phyloP scores from a whole-genome alignment of 257 asterid genomes.

The Capsicum chinense region DNA sequence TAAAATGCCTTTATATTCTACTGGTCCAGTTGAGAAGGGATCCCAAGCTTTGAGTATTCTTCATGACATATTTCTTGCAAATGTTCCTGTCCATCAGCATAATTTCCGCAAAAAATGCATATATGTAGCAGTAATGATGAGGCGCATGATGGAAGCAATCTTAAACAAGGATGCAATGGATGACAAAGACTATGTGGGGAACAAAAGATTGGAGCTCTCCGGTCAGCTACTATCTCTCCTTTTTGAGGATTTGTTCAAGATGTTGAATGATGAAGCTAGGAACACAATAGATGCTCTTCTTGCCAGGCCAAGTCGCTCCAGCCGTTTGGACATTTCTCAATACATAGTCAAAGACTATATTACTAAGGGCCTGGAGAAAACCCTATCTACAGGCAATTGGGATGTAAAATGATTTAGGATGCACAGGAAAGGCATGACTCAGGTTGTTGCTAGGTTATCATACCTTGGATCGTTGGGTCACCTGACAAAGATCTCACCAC shows the following conservation, averaged over 20 bases:
- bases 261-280: constrained; percentile 70
- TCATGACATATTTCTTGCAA: constrained; percentile 71
- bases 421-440: constrained; percentile 95
- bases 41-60: constrained; percentile 71
- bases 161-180: constrained; percentile 95
- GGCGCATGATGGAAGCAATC: constrained; percentile 97
- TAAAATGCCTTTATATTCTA: constrained; percentile 42
- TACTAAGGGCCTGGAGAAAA: constrained; percentile 72
- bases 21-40: constrained; percentile 53
- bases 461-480: constrained; percentile 80
- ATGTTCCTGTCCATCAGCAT: constrained; percentile 65
- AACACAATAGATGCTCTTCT: constrained; percentile 46
- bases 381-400: constrained; percentile 94
- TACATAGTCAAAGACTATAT: constrained; percentile 49
- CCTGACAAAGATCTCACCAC: constrained; percentile 89
- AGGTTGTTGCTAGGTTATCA: constrained; percentile 81
- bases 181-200: constrained; percentile 98
- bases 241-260: constrained; percentile 96
- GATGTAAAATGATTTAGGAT: constrained; percentile 86
- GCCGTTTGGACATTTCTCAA: constrained; percentile 68
- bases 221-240: constrained; percentile 86
- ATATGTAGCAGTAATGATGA: constrained; percentile 91
- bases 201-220: constrained; percentile 92
- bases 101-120: constrained; percentile 94
- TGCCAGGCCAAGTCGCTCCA: constrained; percentile 50